phyloP scores from a whole-genome alignment of 1,284 basidiomycete species.

The Vanrija sp. region DNA sequence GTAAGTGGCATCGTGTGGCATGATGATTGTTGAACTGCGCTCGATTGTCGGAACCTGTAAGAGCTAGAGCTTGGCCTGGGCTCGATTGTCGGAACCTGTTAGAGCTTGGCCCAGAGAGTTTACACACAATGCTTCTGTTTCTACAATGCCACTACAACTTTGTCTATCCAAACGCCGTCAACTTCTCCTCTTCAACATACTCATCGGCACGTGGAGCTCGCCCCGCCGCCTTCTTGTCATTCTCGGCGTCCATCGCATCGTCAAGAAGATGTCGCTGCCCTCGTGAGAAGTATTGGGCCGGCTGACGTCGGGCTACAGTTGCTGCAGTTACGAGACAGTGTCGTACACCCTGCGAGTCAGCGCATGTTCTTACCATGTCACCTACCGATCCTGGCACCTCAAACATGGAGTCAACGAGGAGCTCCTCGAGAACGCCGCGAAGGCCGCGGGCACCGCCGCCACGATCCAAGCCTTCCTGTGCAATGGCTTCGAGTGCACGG shows the following conservation, averaged over 20 bases:
- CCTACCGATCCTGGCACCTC: constrained; percentile 72
- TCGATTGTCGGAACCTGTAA: no score
- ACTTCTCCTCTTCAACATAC: constrained; percentile 11
- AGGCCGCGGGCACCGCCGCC: constrained; percentile 87
- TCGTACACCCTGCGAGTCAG: constrained; percentile 54
- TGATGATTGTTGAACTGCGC: no score
- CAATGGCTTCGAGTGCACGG: constrained; percentile 59
- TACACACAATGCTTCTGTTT: not conserved
- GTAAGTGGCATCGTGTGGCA: no score
- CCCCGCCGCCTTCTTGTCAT: constrained; percentile 27
- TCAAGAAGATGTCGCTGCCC: constrained; percentile 58
- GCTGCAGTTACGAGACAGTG: constrained; percentile 61
- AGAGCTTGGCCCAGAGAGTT: no score
- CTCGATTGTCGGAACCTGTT: no score
- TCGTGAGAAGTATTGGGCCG: constrained; percentile 61
- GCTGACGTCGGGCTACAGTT: constrained; percentile 55
- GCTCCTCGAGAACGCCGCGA: constrained; percentile 85
- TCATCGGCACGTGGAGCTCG: constrained; percentile 1
- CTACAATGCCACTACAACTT: not conserved
- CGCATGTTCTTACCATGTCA: constrained; percentile 21
- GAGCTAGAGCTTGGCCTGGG: no score
- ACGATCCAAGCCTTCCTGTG: constrained; percentile 67
- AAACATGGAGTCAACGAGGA: constrained; percentile 80
- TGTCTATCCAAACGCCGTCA: constrained; percentile 12
- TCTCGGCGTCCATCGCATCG: constrained; percentile 58